Conservation (phyloP, 495 filamentous ascomycete genomes). For the Parachaetomium inaequale region DNA sequence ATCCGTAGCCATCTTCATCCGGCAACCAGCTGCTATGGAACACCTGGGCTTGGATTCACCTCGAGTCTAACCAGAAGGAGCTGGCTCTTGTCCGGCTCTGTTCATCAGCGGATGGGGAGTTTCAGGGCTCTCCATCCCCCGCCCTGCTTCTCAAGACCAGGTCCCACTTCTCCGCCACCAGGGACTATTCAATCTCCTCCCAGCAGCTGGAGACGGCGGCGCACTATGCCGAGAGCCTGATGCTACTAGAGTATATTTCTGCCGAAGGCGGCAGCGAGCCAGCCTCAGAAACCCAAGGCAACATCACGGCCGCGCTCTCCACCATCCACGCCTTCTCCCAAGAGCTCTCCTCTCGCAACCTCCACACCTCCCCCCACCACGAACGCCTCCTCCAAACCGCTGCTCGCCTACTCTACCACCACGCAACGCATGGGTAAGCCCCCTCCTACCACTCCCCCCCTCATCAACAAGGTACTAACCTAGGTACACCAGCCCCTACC, state of each 20-base stretch:
- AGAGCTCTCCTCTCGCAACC: conserved; percentile 48
- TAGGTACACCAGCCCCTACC: conserved; percentile 49
- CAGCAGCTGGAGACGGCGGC: conserved; percentile 43
- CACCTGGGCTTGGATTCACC: conserved; percentile 67
- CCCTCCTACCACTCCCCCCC: not conserved
- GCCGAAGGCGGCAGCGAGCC: conserved; percentile 32
- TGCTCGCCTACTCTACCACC: conserved; percentile 64
- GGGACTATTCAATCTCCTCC: conserved; percentile 54
- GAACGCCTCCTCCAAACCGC: conserved; percentile 65
- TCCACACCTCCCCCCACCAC: conserved; percentile 45
- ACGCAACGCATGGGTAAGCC: conserved; percentile 52
- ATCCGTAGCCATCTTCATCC: conserved; percentile 24
- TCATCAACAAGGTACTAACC: not conserved
- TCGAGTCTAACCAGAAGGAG: conserved; percentile 45
- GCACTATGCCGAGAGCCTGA: conserved; percentile 57
- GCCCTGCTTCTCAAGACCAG: conserved; percentile 53
- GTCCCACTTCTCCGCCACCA: conserved; percentile 53
- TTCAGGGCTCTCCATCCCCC: conserved; percentile 27
- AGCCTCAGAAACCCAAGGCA: conserved; percentile 40
- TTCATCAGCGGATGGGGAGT: conserved; percentile 28
- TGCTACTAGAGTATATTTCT: conserved; percentile 62
- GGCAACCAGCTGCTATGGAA: conserved; percentile 57
- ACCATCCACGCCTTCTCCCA: conserved; percentile 37
- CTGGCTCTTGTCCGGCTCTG: conserved; percentile 30
- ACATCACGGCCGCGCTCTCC: conserved; percentile 48